phyloP scores from a whole-genome alignment of 805 yeast species.

The Saccharomycopsis sp. region DNA sequence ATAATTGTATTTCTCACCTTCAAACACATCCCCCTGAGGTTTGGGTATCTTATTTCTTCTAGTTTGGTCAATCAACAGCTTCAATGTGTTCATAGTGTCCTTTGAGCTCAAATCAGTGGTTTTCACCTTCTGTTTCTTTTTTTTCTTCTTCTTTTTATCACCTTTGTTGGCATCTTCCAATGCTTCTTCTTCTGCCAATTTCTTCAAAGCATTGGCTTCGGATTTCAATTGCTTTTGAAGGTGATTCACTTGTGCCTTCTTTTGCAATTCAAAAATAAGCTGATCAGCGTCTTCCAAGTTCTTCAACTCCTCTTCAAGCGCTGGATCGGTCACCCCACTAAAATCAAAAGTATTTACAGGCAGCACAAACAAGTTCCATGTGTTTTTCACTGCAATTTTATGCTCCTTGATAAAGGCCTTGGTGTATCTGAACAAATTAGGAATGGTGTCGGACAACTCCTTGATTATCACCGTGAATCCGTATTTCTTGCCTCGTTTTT shows the following conservation, averaged over 20 bases:
- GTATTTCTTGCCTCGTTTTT: constrained; percentile 54
- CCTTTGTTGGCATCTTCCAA: constrained; percentile 15
- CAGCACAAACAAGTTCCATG: constrained; percentile 61
- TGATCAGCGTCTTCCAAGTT: constrained; percentile 22
- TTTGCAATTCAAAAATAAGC: constrained; percentile 25
- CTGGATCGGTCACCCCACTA: constrained; percentile 27
- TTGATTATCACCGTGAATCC: constrained; percentile 77
- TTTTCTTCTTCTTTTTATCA: constrained; percentile 27
- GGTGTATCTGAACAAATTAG: constrained; percentile 70
- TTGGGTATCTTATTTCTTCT: constrained; percentile 27
- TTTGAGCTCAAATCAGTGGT: constrained; percentile 12
- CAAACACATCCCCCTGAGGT: constrained; percentile 46
- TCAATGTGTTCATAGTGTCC: constrained; percentile 27
- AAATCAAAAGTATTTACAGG: constrained; percentile 29
- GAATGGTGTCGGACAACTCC: constrained; percentile 76
- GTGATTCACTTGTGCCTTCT: constrained; percentile 24
- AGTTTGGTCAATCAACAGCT: constrained; percentile 33
- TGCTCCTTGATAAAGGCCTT: constrained; percentile 46
- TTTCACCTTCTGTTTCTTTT: constrained; percentile 26
- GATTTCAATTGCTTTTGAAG: constrained; percentile 9
- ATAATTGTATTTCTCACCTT: constrained; percentile 60
- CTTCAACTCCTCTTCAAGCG: constrained; percentile 24
- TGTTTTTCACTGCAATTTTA: constrained; percentile 42
- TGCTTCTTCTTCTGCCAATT: neutral
- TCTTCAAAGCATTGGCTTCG: neutral